phyloP scores from a whole-genome alignment of 352 stramenopile genomes.

The Phytophthora cryptogea region DNA sequence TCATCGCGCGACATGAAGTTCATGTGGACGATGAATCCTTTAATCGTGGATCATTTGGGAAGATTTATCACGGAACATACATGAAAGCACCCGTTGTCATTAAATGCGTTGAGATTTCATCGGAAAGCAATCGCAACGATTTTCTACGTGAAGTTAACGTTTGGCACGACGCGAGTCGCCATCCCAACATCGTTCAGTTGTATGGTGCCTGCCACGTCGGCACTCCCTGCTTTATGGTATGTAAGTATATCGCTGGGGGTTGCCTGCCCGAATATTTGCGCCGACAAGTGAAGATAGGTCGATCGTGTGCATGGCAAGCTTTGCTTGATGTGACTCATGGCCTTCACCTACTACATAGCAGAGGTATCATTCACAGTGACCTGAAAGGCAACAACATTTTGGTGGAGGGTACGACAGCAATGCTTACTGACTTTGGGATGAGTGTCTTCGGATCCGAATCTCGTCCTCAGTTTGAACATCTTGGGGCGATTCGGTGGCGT shows the following conservation, averaged over 20 bases:
- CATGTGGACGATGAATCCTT: background rate
- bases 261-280: constrained; percentile 6
- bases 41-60: background rate
- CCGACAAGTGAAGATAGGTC: background rate
- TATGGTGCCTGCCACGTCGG: constrained; percentile 10
- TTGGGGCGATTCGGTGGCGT: constrained; percentile 10
- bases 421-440: constrained; percentile 18
- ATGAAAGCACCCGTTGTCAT: constrained; percentile 2
- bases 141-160: constrained; percentile 17
- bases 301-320: background rate
- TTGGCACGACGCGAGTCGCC: constrained; percentile 3
- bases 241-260: constrained; percentile 5
- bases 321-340: constrained; percentile 10
- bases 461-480: background rate
- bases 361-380: constrained; percentile 10
- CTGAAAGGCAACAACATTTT: constrained; percentile 16
- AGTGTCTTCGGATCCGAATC: background rate
- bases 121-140: background rate
- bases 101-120: constrained; percentile 9
- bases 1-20: constrained; percentile 1
- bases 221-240: constrained; percentile 12
- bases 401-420: constrained; percentile 5
- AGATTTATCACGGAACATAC: constrained; percentile 6
- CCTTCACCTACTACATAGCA: constrained; percentile 7
- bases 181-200: constrained; percentile 11